A percentile compares a stretch with the other conserved stretches of the same genome.
Evolutionary conservation across 495 filamentous ascomycete species (phyloP).

Genomic region (Neurospora sp.): DNA sequence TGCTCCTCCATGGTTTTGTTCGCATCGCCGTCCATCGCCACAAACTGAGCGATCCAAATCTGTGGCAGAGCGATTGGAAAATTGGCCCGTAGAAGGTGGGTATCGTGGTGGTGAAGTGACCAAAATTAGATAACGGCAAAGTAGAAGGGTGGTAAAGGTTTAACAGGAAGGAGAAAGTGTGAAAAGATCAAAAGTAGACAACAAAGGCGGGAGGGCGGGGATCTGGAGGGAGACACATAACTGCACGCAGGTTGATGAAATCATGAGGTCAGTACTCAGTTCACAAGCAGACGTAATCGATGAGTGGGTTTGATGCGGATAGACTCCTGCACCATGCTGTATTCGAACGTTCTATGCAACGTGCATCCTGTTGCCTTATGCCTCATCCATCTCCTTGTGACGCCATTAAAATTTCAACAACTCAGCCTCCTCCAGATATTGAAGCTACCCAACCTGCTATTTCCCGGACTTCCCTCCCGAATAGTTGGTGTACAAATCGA

Average conservation of each 20-base stretch:
- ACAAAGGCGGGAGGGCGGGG: background rate
- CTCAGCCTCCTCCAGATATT: no score
- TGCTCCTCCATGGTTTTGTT: background rate
- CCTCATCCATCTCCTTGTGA: no score
- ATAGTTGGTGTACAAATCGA: fast-evolving
- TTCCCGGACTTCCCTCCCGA: no score
- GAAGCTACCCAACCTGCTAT: no score
- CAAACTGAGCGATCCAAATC: background rate
- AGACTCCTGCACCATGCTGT: background rate
- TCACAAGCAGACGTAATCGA: background rate
- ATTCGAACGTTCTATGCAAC: background rate
- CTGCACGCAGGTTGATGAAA: background rate
- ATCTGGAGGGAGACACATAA: background rate
- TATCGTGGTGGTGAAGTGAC: no score
- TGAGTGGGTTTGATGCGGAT: background rate
- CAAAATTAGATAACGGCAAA: background rate
- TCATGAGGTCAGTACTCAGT: background rate
- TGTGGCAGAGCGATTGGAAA: no score
- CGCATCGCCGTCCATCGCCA: fast-evolving
- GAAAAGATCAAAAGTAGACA: background rate
- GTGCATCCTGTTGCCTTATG: background rate
- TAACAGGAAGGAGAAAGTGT: background rate
- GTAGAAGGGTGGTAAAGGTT: background rate
- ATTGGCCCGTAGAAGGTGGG: no score
- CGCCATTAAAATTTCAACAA: no score